Evolutionary conservation across 805 yeast species (phyloP), one percentile per base, ranked within the genome.

Genomic region (Metschnikowia koreensis): DNA sequence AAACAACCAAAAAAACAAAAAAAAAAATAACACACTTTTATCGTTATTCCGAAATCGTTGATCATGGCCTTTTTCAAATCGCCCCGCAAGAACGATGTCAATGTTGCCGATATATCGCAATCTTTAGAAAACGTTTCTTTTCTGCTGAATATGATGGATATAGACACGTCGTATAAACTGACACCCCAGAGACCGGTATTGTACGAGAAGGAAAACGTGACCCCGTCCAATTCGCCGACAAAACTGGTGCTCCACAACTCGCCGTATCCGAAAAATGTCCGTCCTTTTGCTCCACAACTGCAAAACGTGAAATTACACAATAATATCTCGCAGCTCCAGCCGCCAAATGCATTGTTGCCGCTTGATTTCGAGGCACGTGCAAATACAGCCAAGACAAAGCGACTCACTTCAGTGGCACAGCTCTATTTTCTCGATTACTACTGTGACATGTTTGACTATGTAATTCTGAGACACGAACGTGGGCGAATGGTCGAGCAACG

Each of bases 401-500:
- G 99, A 54, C 73, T 89, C 53, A 96, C 92, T 8, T 87, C 91
- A 46, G 97, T 94, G 28, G 87, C 97, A 39, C 97, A 93, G 66
- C 81, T 91, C 82, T 96, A 87, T 70, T 94, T 94, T 63, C 76
- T 94, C 52, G 99, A 94, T 68, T 90, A 92, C 69, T 94, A 94
- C 68, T 93, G 97, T 71, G 99, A 94, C 68, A 84, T 88, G 83
- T 87, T 94, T 70, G 97, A 90, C 66, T 94, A 94, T 66, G 87
- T 93, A 33, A 87, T 92, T 58, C 82, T 83, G 55, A 82, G 99
- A 67, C 82, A 93, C 65, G 89, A 87, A 65, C 81, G 99, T 52
- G 77, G 85, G n/a, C 76, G 78, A 41, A 82, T 86, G 58, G 94
- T 90, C 16, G 80, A 86, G 62, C 66, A 75, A 26, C 81, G 82